Conservation (phyloP, 306 rosid species). For the Neltuma alba region DNA sequence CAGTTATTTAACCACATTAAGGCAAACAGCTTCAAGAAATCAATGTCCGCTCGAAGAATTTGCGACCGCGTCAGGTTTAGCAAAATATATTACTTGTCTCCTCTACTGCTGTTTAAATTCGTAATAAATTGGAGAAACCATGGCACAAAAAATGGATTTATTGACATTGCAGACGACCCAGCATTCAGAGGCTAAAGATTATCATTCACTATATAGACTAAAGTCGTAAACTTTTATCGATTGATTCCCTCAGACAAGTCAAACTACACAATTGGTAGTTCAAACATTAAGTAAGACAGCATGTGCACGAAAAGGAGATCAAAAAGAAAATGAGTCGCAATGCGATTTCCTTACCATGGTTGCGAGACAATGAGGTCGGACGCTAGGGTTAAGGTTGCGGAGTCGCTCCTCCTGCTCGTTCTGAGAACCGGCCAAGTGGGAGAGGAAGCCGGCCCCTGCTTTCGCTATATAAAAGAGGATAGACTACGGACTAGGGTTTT, state of each 20-base stretch:
- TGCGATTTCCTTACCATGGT: constrained; percentile 42
- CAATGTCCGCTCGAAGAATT: neutral
- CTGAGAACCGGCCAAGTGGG: constrained; percentile 11
- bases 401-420: constrained; percentile 3
- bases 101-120: neutral
- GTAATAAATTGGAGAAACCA: neutral
- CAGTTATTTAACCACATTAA: neutral
- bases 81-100: neutral
- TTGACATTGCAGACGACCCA: neutral
- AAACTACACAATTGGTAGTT: neutral
- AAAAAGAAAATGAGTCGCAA: neutral
- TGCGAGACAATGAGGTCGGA: neutral
- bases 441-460: neutral
- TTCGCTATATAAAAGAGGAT: constrained; percentile 20
- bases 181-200: neutral
- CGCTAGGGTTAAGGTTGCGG: constrained; percentile 9
- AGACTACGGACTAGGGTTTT: constrained; percentile 39
- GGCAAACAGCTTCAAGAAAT: neutral
- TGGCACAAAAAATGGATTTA: neutral
- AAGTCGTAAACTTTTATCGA: neutral
- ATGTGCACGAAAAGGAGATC: neutral
- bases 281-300: neutral
- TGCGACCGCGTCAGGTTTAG: neutral
- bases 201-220: neutral
- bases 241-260: neutral